Evolutionary conservation across 192 early-diverging fungal species (phyloP), one percentile per base, ranked within the genome.

Genomic region (Chytriomyces sp.): DNA sequence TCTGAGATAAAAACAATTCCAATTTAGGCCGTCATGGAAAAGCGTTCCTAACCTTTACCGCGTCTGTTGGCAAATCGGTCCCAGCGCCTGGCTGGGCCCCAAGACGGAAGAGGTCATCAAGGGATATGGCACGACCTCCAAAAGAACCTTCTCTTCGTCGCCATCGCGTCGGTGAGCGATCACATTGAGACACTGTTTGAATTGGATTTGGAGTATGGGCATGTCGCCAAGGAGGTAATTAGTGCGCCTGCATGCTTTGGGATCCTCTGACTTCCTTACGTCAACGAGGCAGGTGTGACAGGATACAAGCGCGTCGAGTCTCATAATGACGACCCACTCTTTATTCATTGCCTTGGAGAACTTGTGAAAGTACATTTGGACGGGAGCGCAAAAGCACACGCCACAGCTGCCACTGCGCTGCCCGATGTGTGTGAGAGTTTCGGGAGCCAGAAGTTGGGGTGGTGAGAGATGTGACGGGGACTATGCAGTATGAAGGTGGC

Each of bases 121-220:
- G 56, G 89, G 89, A 10, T 87, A 92, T 75, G 94, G 86, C 19
- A 84, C 89, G 55, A 79, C 82, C 93, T 94, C 0, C 77, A 91
- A 70, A 93, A 89, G 40, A 89, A 96, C 73, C 70, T 96, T 30
- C 80, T 97, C 19, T 75, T 96, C 36, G 90, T 99, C 2, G 95
- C 96, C 0, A 91, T 99, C 75, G 95, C 96, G 1, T 99, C 97
- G 58, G 95, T 95, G 2, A 92, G 91, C 31, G 96, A 99, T 74
- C 96, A 99, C 75, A 92, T 99, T 52, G 96, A 99, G 76, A 99
- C 96, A 2, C 76, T 99, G 60, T 99, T 89, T 86, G 96, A 99
- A 85, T 83, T 99, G 56, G 96, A 99, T 79, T 71, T 94, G 22
- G 96, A 98, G 71, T 98, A 96, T 71, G 92, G 91, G 3, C 81